Evolutionary conservation across 2,329 filamentous ascomycete genomes (phyloP), one percentile per base, ranked within the genome.

Genomic region (Ramichloridium luteum): DNA sequence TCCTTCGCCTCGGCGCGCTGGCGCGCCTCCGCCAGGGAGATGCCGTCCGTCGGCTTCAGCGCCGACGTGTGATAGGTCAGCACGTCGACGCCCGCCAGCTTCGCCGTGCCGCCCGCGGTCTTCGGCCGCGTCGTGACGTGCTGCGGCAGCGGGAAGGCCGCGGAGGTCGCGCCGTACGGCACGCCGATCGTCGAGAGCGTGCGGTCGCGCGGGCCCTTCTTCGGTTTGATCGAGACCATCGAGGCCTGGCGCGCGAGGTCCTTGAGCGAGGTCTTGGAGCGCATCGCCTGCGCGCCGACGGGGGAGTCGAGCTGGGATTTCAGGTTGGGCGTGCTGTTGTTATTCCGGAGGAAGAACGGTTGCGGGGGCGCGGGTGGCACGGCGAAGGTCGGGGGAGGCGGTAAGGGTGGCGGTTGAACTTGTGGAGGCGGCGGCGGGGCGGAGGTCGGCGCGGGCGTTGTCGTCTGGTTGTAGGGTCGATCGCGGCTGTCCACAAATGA

Each of bases 1-100:
- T 23, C n/a, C 53, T 32, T 65, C 62, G 36, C 31, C 71, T 60
- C 4, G 73, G 74, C 3, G 67, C 70, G 29, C 71, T 75, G 49
- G 77, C n/a, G n/a, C n/a, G n/a, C n/a, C n/a, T n/a, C n/a, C n/a
- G n/a, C n/a, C n/a, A n/a, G n/a, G n/a, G n/a, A n/a, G n/a, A n/a
- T n/a, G n/a, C n/a, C 34, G 16, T 17, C 14, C 5, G 13, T 13
- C 25, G 25, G 32, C 26, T 43, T 37, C 16, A 30, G 17, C 3
- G 27, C 36, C 14, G 46, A 45, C 2, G 49, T 47, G 29, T 53
- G 49, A 28, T 55, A 50, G 2, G 51, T 54, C 9, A 48, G 50
- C 12, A 55, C 50, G 37, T 46, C 48, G 4, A 56, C 46, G 9
- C 54, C 57, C 4, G 46, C 49, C 4, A 59, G 45, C n/a, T 45